phyloP scores from a whole-genome alignment of 2,329 filamentous ascomycete genomes.

The Aspergillus fischeri region DNA sequence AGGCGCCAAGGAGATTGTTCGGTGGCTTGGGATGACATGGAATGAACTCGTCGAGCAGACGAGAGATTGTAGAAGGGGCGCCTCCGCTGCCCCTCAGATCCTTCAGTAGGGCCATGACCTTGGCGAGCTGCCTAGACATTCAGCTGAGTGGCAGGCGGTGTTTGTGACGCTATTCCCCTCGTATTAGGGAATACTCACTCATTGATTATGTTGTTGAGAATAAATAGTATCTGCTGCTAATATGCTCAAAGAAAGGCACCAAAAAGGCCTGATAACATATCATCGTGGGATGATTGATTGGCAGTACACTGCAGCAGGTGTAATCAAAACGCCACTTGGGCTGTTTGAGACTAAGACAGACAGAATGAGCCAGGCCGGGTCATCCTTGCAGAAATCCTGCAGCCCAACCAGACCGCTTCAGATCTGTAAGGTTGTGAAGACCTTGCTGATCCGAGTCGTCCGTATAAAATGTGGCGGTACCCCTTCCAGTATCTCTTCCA shows the following conservation, averaged over 20 bases:
- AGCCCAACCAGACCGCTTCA: not conserved
- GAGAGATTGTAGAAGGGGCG: not conserved
- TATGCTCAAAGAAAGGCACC: no score
- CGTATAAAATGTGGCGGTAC: not conserved
- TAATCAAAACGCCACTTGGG: not conserved
- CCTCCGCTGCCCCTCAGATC: slow-evolving; percentile 1
- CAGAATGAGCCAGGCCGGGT: no score
- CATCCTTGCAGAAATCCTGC: not conserved
- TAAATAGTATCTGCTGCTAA: no score
- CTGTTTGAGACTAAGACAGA: no score
- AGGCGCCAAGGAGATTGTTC: not conserved
- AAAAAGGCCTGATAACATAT: no score
- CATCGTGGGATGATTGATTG: not conserved
- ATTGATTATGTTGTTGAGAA: no score
- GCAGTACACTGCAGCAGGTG: not conserved
- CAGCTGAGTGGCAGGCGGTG: not conserved
- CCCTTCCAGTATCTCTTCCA: not conserved
- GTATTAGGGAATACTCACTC: no score
- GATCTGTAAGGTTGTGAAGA: not conserved
- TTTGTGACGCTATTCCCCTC: no score
- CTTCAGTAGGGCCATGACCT: slow-evolving; percentile 1
- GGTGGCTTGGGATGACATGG: slow-evolving; percentile 3
- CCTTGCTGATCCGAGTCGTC: not conserved
- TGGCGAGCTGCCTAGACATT: not conserved
- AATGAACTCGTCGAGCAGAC: slow-evolving; percentile 1